Percentiles rank a stretch among this genome's conserved stretches.
Evolutionary conservation across 768 basidiomycete species (phyloP).

Genomic region (Rhodotorula diobovata): DNA sequence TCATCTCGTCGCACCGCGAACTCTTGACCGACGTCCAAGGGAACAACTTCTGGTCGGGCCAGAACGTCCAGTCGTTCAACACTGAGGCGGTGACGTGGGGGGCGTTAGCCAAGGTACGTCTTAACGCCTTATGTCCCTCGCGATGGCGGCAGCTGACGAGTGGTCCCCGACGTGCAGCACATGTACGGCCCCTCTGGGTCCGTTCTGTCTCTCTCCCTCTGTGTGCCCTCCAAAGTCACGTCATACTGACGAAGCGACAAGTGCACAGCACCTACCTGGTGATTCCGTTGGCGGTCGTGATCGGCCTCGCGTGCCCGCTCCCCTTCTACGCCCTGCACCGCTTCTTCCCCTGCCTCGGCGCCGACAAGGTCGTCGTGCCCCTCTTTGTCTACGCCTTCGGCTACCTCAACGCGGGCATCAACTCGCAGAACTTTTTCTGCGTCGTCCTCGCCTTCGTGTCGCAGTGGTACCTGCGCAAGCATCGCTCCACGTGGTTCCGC

Average conservation of each 20-base stretch:
- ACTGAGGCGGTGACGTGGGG: slow-evolving; percentile 59
- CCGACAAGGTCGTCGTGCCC: slow-evolving; percentile 50
- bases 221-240: neutral
- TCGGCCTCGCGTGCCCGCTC: slow-evolving; percentile 56
- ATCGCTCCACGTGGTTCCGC: slow-evolving; percentile 64
- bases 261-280: slow-evolving; percentile 53
- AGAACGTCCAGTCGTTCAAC: slow-evolving; percentile 55
- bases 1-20: slow-evolving; percentile 55
- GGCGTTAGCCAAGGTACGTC: slow-evolving; percentile 51
- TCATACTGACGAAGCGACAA: neutral
- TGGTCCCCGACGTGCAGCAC: neutral
- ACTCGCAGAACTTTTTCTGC: slow-evolving; percentile 56
- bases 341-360: slow-evolving; percentile 52
- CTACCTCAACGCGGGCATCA: slow-evolving; percentile 58
- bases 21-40: slow-evolving; percentile 59
- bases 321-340: slow-evolving; percentile 56
- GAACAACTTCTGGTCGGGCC: slow-evolving; percentile 60
- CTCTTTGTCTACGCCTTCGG: slow-evolving; percentile 48
- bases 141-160: neutral
- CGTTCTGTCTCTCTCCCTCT: neutral
- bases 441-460: slow-evolving; percentile 58
- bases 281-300: slow-evolving; percentile 52
- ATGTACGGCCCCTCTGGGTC: slow-evolving; percentile 35
- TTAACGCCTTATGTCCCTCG: neutral
- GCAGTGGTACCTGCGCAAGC: slow-evolving; percentile 55